These are phyloP conservation scores for Ascochyta koolunga DNA, from an alignment of 2,329 filamentous ascomycete genomes.

Conservation along the genomic window DNA sequence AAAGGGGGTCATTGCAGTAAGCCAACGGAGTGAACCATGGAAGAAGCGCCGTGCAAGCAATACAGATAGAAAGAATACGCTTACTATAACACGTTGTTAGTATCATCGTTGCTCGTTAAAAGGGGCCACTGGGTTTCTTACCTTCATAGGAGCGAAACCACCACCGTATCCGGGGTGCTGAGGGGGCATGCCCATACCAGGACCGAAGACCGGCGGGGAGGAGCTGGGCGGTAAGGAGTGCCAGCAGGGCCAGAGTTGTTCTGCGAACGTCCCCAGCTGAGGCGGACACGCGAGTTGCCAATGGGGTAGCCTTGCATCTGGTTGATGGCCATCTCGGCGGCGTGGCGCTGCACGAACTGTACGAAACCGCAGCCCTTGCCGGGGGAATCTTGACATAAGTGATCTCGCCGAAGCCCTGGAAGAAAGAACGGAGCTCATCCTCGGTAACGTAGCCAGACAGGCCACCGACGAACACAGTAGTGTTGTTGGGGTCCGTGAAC, in stretches of 20 bases:
- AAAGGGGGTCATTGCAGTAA: slow-evolving; percentile 44
- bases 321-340: slow-evolving; percentile 99
- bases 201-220: slow-evolving; percentile 74
- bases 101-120: slow-evolving; percentile 6
- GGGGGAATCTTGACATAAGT: slow-evolving; percentile 99
- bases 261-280: slow-evolving; percentile 97
- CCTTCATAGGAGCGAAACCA: slow-evolving; percentile 72
- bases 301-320: slow-evolving; percentile 99
- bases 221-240: slow-evolving; percentile 94
- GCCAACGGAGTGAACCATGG: slow-evolving; percentile 43
- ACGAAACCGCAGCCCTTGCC: slow-evolving; percentile 99
- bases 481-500: slow-evolving; percentile 99
- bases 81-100: slow-evolving; percentile 38
- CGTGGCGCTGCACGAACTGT: slow-evolving; percentile 98
- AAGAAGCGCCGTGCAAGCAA: slow-evolving; percentile 43
- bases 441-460: slow-evolving; percentile 98
- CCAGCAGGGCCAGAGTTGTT: slow-evolving; percentile 98
- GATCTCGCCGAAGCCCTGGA: slow-evolving; percentile 99
- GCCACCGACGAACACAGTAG: slow-evolving; percentile 96
- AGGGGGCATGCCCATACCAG: slow-evolving; percentile 71
- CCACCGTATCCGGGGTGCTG: slow-evolving; percentile 61
- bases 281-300: slow-evolving; percentile 94
- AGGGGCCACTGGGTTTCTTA: slow-evolving; percentile 38
- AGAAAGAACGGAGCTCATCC: slow-evolving; percentile 99
- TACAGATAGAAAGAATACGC: slow-evolving; percentile 46